Conservation (phyloP, 1,284 basidiomycete species). For the Cutaneotrichosporon cavernicola region DNA sequence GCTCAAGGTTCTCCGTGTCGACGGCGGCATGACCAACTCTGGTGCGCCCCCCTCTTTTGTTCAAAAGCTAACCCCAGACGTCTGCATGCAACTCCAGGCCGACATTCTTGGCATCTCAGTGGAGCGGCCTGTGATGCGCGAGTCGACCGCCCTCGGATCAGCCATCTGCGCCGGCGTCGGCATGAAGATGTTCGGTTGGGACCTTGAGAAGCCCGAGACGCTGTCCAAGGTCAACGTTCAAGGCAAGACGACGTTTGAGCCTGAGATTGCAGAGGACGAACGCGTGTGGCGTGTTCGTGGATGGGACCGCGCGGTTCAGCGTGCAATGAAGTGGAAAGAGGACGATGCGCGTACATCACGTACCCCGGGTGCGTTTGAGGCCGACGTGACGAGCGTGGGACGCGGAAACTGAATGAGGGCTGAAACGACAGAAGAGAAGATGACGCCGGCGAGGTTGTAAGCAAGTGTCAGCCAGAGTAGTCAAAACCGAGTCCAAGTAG, state of each 20-base stretch:
- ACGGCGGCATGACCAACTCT: slow-evolving; percentile 87
- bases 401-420: slow-evolving; percentile 3
- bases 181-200: slow-evolving; percentile 89
- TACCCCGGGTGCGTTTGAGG: slow-evolving; percentile 14
- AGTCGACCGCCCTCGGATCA: slow-evolving; percentile 92
- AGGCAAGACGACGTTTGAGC: slow-evolving; percentile 70
- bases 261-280: slow-evolving; percentile 60
- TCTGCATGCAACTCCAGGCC: slow-evolving; percentile 87
- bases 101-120: slow-evolving; percentile 93
- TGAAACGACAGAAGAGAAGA: background rate
- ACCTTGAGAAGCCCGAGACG: slow-evolving; percentile 78
- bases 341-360: background rate
- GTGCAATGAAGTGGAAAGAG: slow-evolving; percentile 69
- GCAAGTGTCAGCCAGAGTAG: background rate
- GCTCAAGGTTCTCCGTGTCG: slow-evolving; percentile 81
- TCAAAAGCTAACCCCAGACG: slow-evolving; percentile 21
- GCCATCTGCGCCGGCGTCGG: slow-evolving; percentile 92
- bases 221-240: slow-evolving; percentile 82
- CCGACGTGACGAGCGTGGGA: slow-evolving; percentile 3
- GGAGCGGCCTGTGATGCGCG: slow-evolving; percentile 90
- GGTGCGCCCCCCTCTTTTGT: slow-evolving; percentile 16
- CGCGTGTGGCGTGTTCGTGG: slow-evolving; percentile 66
- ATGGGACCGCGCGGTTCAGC: slow-evolving; percentile 81
- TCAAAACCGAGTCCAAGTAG: background rate
- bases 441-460: background rate